These are phyloP conservation scores for Centella asiatica DNA, from an alignment of 129 eudicot species.

Conservation along the genomic window DNA sequence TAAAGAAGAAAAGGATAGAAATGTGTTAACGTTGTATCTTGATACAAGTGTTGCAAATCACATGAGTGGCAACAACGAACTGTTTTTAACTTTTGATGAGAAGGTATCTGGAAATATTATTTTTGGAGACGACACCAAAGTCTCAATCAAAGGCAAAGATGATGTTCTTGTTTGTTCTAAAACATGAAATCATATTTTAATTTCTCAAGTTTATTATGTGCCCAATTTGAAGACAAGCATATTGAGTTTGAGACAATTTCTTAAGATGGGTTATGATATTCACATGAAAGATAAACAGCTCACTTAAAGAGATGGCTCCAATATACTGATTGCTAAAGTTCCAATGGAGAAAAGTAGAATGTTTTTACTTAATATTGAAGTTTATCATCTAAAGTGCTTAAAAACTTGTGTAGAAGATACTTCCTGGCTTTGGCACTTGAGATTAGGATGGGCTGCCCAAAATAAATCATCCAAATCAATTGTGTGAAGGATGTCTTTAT, in stretches of 20 bases:
- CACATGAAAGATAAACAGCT: no score
- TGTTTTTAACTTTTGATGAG: neutral
- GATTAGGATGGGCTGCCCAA: neutral
- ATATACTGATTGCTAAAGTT: neutral
- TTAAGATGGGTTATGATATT: no score
- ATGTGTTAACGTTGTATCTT: neutral
- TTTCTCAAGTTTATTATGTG: conserved; percentile 2
- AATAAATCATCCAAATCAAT: neutral
- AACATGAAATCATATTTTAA: no score
- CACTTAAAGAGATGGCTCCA: neutral
- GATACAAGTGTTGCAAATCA: neutral
- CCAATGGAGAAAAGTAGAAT: no score
- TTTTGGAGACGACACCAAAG: conserved; percentile 5
- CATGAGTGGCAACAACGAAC: neutral
- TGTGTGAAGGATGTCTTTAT: neutral
- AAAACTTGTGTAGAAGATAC: no score
- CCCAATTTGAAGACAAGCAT: neutral
- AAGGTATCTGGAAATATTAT: neutral
- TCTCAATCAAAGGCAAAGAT: neutral
- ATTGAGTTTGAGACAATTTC: neutral
- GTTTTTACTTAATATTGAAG: no score
- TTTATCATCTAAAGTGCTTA: no score
- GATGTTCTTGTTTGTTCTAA: no score
- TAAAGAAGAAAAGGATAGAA: neutral
- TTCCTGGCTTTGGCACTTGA: no score